Evolutionary conservation across 2,329 filamentous ascomycete species (phyloP).

Genomic region (Thermomyces lanuginosus): DNA sequence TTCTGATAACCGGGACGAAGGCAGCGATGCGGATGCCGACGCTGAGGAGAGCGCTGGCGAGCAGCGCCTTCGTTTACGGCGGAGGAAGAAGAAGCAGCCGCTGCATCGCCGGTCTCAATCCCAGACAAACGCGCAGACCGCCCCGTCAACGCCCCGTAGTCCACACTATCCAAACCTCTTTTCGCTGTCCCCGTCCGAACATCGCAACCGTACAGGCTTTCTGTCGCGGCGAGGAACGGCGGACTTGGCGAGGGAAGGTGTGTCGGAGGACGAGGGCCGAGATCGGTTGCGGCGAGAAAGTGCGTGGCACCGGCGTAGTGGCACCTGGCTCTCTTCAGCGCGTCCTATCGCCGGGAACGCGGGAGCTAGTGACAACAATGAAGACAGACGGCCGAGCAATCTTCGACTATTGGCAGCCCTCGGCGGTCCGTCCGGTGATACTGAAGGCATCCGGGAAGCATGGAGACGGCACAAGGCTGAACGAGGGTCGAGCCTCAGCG

Average conservation of each 20-base stretch:
- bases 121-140: slow-evolving; percentile 42
- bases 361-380: slow-evolving; percentile 17
- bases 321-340: slow-evolving; percentile 37
- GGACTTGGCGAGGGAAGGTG: slow-evolving; percentile 42
- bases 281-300: slow-evolving; percentile 41
- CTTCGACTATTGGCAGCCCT: slow-evolving; percentile 48
- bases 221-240: slow-evolving; percentile 50
- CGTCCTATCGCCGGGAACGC: slow-evolving; percentile 26
- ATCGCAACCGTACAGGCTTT: slow-evolving; percentile 29
- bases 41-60: slow-evolving; percentile 80
- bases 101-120: slow-evolving; percentile 38
- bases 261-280: slow-evolving; percentile 62
- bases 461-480: slow-evolving; percentile 38
- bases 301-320: slow-evolving; percentile 41
- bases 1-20: slow-evolving; percentile 41
- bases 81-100: slow-evolving; percentile 50
- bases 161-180: slow-evolving; percentile 23
- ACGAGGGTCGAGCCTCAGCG: slow-evolving; percentile 52
- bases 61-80: slow-evolving; percentile 37
- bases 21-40: slow-evolving; percentile 59
- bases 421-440: slow-evolving; percentile 45
- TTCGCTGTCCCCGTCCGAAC: slow-evolving; percentile 31
- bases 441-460: slow-evolving; percentile 47
- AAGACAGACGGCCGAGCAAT: slow-evolving; percentile 44
- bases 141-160: slow-evolving; percentile 48